Evolutionary conservation across 2,329 filamentous ascomycete genomes (phyloP), one percentile per base, ranked within the genome.

Genomic region (Alternaria sp.): DNA sequence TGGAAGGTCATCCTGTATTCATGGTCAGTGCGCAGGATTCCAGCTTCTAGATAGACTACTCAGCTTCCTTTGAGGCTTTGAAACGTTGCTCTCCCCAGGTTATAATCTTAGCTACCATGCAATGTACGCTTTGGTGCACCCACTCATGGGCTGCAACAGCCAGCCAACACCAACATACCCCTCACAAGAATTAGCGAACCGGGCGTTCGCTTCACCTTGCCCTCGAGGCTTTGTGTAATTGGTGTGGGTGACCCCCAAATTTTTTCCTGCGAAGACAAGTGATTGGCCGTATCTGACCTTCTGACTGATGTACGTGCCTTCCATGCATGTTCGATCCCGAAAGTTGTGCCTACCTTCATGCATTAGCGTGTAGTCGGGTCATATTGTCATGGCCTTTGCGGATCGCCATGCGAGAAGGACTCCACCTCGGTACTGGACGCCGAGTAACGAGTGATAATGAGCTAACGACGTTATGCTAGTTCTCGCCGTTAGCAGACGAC

Each of bases 241-340:
- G 25, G 28, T 48, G 27, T 54, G 30, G 34, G 43, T 30, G 28
- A 11, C 40, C 50, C 30, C 53, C 43, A 46, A 40, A 36, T 18
- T 14, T 43, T 34, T 30, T 48, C 49, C 49, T n/a, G 16, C 25
- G 12, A 54, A 34, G 28, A 40, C 7, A 30, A 12, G 3, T 48
- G 27, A 59, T 54, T 59, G 50, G 43, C 43, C 32, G 20, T 18
- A 27, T 32, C 34, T 43, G 18, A 38, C 22, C 56, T 41, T 43
- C 56, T 54, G 50, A 46, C 34, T 43, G 14, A 53, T 54, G 28
- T 59, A 36, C 40, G 28, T 51, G 44, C 20, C 44, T 58, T 54
- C 54, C 30, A 34, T 59, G 44, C 43, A 54, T 41, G 41, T 49
- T 44, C 44, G 20, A 54, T 48, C 27, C 18, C 32, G 34, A 27